Evolutionary conservation across 495 filamentous ascomycete genomes (phyloP).

Genomic region (Trichoderma orchidacearum): DNA sequence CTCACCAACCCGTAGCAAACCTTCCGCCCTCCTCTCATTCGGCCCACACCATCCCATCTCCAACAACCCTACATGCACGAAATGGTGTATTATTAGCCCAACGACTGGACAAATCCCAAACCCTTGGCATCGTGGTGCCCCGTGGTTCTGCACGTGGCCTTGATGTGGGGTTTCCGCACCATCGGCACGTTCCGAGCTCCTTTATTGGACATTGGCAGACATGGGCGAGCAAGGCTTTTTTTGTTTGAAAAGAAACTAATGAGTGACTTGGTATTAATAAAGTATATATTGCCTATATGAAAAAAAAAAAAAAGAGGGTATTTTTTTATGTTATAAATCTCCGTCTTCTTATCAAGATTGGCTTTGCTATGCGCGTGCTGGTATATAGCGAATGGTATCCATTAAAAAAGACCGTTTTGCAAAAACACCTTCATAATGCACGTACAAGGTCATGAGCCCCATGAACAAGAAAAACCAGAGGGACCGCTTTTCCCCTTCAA

Average conservation of each 20-base stretch:
- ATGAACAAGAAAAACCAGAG: not conserved
- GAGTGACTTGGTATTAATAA: not conserved
- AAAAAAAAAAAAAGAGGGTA: conserved; percentile 1
- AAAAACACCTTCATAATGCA: not conserved
- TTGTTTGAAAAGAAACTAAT: not conserved
- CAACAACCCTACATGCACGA: too few relatives aligned
- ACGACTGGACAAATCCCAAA: not conserved
- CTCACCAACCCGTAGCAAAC: too few relatives aligned
- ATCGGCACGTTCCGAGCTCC: not conserved
- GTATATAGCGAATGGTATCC: not conserved
- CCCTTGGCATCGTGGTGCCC: not conserved
- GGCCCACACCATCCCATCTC: too few relatives aligned
- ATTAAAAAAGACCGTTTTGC: not conserved
- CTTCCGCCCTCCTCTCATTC: too few relatives aligned
- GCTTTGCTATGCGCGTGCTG: not conserved
- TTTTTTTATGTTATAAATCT: too few relatives aligned
- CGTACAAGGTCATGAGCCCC: not conserved
- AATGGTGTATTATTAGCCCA: too few relatives aligned
- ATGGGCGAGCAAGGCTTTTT: too few relatives aligned
- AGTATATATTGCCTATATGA: conserved; percentile 1
- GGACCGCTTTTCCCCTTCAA: not conserved
- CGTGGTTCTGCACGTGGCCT: not conserved
- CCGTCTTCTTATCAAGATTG: too few relatives aligned
- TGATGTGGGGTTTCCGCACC: not conserved
- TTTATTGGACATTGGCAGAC: not conserved